Conservation (phyloP, 2,329 filamentous ascomycete genomes). For the Bisporella sp. region DNA sequence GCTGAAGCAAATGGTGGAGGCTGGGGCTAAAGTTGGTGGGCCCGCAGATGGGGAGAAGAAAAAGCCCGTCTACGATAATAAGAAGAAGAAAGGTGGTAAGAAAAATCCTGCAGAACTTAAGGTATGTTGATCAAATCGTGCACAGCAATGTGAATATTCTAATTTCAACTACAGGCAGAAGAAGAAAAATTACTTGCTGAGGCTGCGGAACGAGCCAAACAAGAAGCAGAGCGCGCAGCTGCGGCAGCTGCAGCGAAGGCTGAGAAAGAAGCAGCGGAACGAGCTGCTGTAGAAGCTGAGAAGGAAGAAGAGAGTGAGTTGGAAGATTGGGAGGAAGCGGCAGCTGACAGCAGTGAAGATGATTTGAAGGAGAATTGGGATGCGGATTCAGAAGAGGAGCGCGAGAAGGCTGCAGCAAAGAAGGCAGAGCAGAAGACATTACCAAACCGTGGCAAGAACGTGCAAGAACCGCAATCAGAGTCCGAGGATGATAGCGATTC, state of each 20-base stretch:
- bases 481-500: constrained; percentile 51
- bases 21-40: constrained; percentile 65
- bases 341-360: constrained; percentile 68
- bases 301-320: constrained; percentile 53
- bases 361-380: constrained; percentile 28
- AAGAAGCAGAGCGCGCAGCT: constrained; percentile 60
- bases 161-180: constrained; percentile 46
- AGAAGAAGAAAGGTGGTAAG: constrained; percentile 65
- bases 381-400: constrained; percentile 51
- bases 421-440: constrained; percentile 19
- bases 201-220: constrained; percentile 63
- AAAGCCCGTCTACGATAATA: constrained; percentile 69
- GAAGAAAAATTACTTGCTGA: constrained; percentile 75
- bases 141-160: neutral
- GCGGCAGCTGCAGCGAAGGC: constrained; percentile 58
- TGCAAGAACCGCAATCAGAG: constrained; percentile 51
- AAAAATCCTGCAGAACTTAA: constrained; percentile 44
- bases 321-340: constrained; percentile 83
- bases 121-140: constrained; percentile 30
- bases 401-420: constrained; percentile 32
- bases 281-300: constrained; percentile 45
- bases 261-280: constrained; percentile 49
- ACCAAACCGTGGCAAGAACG: constrained; percentile 16
- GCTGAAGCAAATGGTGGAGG: constrained; percentile 77
- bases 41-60: constrained; percentile 46